Evolutionary conservation across 225 moss, liverwort and hornwort species (phyloP).

Genomic region (Sphagnum tenellum): DNA sequence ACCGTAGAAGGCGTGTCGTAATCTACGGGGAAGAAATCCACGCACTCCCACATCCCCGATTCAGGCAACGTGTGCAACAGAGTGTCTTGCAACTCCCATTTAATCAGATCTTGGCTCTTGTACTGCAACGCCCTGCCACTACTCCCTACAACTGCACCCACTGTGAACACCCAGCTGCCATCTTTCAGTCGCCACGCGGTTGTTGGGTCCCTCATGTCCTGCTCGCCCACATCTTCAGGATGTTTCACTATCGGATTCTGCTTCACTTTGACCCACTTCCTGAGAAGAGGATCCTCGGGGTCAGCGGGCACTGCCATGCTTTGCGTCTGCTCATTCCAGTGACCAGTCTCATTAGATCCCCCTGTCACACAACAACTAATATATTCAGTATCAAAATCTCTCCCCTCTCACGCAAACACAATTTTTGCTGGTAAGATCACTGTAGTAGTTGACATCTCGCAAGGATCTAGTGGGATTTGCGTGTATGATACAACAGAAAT

Average conservation of each 20-base stretch:
- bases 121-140: too few species aligned
- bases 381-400: too few species aligned
- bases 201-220: conserved; percentile 25
- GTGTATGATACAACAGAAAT: too few species aligned
- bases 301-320: conserved; percentile 25
- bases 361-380: not conserved
- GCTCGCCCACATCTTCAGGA: conserved; percentile 5
- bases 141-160: too few species aligned
- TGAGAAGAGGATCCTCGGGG: conserved; percentile 23
- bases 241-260: conserved; percentile 17
- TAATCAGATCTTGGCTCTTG: too few species aligned
- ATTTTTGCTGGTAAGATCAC: too few species aligned
- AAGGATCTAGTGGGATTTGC: too few species aligned
- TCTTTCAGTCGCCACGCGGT: conserved; percentile 13
- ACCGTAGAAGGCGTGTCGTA: conserved; percentile 2
- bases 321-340: conserved; percentile 12
- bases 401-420: too few species aligned
- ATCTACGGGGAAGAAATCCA: conserved; percentile 22
- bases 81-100: too few species aligned
- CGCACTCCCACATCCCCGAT: conserved; percentile 15
- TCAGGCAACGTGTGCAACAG: too few species aligned
- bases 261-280: conserved; percentile 6
- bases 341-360: conserved; percentile 1
- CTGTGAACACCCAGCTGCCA: too few species aligned
- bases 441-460: too few species aligned